Conservation (phyloP, 176 grass and related monocot species). For the Rhynchospora pubera region DNA sequence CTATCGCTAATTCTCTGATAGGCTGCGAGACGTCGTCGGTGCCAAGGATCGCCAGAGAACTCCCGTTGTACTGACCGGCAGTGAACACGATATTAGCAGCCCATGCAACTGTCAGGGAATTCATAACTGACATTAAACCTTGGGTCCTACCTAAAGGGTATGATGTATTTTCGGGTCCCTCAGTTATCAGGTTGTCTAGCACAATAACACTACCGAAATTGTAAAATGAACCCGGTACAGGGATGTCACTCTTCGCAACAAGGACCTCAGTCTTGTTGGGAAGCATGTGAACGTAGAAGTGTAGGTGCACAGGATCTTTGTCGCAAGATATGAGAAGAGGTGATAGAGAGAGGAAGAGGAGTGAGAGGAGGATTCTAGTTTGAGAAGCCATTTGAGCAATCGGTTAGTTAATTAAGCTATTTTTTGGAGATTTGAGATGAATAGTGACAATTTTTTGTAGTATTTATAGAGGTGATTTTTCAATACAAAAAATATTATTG, state of each 20-base stretch:
- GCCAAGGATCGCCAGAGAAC: background rate
- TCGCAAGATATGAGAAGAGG: background rate
- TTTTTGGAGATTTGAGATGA: background rate
- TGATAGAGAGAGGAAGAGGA: background rate
- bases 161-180: background rate
- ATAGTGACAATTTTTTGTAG: background rate
- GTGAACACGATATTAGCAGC: background rate
- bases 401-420: too few species aligned
- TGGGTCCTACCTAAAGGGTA: background rate
- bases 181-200: background rate
- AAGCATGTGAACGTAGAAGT: constrained; percentile 22
- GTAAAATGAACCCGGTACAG: background rate
- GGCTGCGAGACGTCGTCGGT: background rate
- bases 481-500: too few species aligned
- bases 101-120: background rate
- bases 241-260: background rate
- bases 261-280: background rate
- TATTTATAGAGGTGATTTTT: background rate
- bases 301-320: background rate
- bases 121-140: background rate
- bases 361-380: background rate
- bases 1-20: background rate
- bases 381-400: too few species aligned
- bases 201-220: background rate
- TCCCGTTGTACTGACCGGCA: constrained; percentile 2